Evolutionary conservation across 148 eudicot species (phyloP).

Genomic region (Rhododendron kiyosumense): DNA sequence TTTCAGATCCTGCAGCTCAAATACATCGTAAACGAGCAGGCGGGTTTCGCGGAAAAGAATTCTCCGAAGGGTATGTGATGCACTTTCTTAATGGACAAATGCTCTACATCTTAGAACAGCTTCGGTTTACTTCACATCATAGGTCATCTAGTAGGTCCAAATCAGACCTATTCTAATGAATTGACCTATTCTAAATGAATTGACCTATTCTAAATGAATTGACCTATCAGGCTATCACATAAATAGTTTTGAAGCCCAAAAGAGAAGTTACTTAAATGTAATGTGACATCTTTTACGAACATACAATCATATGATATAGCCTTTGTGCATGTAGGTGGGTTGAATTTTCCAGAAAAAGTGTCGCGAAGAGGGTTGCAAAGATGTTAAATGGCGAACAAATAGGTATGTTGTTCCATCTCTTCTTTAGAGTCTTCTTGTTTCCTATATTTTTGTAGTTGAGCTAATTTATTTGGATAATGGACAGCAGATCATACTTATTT

Average conservation of each 20-base stretch:
- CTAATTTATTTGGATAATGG: not conserved
- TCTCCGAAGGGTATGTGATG: slow-evolving; percentile 76
- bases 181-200: not conserved
- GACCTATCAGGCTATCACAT: not conserved
- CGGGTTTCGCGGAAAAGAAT: slow-evolving; percentile 78
- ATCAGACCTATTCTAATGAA: not conserved
- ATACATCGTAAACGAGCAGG: slow-evolving; percentile 55
- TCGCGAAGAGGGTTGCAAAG: slow-evolving; percentile 73
- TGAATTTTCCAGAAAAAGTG: slow-evolving; percentile 67
- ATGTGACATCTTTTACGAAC: not conserved
- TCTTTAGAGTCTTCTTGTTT: not conserved
- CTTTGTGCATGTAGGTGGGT: slow-evolving; percentile 77
- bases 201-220: not conserved
- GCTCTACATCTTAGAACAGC: not conserved
- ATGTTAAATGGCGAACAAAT: slow-evolving; percentile 81
- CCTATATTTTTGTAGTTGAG: not conserved
- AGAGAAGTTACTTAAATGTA: not conserved
- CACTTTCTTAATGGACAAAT: not conserved
- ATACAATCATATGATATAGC: not conserved
- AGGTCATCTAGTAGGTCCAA: not conserved
- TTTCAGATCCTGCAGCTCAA: slow-evolving; percentile 55
- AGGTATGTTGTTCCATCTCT: slow-evolving; percentile 34
- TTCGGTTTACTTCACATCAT: not conserved
- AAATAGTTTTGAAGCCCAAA: not conserved
- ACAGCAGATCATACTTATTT: not conserved